Percentiles rank a stretch among this genome's conserved stretches.
Conservation (phyloP, 2,329 filamentous ascomycete genomes). For the Colletotrichum echinochloae region DNA sequence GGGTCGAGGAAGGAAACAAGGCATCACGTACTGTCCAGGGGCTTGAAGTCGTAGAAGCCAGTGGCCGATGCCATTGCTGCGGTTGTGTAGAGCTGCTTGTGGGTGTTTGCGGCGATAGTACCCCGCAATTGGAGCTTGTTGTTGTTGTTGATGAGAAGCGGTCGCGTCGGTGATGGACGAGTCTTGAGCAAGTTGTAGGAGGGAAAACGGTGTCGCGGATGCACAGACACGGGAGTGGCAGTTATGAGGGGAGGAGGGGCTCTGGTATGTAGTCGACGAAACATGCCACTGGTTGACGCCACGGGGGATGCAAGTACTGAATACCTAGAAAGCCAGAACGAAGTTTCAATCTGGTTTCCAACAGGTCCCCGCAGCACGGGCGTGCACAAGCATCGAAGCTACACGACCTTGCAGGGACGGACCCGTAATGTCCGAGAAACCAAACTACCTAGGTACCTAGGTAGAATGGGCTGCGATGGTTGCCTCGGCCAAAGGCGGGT, state of each 20-base stretch:
- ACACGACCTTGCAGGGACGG: neutral
- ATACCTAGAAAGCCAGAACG: slow-evolving; percentile 18
- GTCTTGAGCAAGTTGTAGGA: slow-evolving; percentile 5
- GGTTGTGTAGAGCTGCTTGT: slow-evolving; percentile 22
- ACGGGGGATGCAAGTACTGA: slow-evolving; percentile 3
- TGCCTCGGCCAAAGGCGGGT: slow-evolving; percentile 27
- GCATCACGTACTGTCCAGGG: slow-evolving; percentile 76
- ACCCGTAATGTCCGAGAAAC: neutral
- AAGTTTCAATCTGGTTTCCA: slow-evolving; percentile 41
- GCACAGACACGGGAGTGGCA: slow-evolving; percentile 1
- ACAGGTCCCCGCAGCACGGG: slow-evolving; percentile 22
- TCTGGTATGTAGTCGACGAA: slow-evolving; percentile 22
- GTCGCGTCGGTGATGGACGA: neutral
- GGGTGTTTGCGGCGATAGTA: slow-evolving; percentile 1
- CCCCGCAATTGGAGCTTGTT: slow-evolving; percentile 32
- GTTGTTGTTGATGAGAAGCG: slow-evolving; percentile 11
- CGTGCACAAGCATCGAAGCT: slow-evolving; percentile 27
- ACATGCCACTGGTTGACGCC: slow-evolving; percentile 29
- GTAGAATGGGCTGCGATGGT: slow-evolving; percentile 8
- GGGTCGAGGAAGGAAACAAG: neutral
- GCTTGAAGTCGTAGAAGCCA: slow-evolving; percentile 85
- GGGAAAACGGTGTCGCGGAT: neutral
- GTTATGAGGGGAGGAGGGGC: slow-evolving; percentile 8
- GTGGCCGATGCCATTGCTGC: slow-evolving; percentile 55
- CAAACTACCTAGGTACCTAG: too few relatives aligned